Evolutionary conservation across 495 filamentous ascomycete genomes (phyloP).

Genomic region (Penicillium egyptiacum): DNA sequence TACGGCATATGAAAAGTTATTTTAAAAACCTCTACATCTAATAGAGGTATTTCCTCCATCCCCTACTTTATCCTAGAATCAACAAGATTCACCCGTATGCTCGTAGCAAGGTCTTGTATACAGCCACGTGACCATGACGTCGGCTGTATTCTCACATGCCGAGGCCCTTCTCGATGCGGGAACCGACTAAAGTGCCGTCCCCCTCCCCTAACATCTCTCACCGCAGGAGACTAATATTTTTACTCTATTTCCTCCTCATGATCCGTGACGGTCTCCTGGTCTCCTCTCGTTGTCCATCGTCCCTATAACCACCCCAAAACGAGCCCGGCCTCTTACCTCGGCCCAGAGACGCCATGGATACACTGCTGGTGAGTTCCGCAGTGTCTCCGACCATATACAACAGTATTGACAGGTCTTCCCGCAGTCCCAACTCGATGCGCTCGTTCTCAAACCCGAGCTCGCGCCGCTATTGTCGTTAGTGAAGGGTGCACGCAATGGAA

Average conservation of each 20-base stretch:
- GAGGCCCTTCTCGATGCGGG: conserved; percentile 36
- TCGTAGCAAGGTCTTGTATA: conserved; percentile 3
- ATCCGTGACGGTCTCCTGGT: conserved; percentile 3
- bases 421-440: conserved; percentile 56
- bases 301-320: conserved; percentile 18
- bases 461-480: conserved; percentile 77
- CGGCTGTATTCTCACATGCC: conserved; percentile 44
- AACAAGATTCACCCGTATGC: not conserved
- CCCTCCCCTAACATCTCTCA: conserved; percentile 13
- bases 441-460: conserved; percentile 79
- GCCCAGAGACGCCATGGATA: conserved; percentile 42
- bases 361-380: conserved; percentile 34
- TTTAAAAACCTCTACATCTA: conserved; percentile 20
- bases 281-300: conserved; percentile 15
- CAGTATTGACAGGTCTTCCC: not conserved
- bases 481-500: conserved; percentile 93
- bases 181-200: conserved; percentile 36
- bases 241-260: conserved; percentile 14
- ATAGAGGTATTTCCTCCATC: conserved; percentile 13
- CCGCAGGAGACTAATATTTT: conserved; percentile 11
- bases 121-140: conserved; percentile 47
- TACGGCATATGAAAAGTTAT: conserved; percentile 32
- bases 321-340: conserved; percentile 35
- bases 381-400: conserved; percentile 13
- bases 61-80: not conserved